phyloP scores from a whole-genome alignment of 2,329 filamentous ascomycete species.

The Eurotiales sp. region DNA sequence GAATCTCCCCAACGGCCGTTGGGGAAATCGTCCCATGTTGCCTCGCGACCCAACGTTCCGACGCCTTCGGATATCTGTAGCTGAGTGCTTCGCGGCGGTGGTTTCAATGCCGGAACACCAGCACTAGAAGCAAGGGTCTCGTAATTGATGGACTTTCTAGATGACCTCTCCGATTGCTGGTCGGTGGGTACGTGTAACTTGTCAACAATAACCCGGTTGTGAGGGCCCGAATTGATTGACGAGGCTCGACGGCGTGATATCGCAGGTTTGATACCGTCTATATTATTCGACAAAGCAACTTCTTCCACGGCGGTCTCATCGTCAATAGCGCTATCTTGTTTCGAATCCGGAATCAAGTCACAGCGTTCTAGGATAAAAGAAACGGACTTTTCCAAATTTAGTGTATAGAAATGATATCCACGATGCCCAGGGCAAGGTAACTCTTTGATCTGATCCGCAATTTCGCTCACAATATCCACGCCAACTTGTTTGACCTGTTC shows the following conservation, averaged over 20 bases:
- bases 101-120: constrained; percentile 60
- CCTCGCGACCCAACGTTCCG: constrained; percentile 82
- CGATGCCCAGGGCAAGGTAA: constrained; percentile 58
- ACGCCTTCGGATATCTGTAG: constrained; percentile 93
- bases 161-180: constrained; percentile 28
- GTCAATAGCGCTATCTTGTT: constrained; percentile 40
- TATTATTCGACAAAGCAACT: constrained; percentile 23
- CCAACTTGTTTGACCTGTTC: constrained; percentile 47
- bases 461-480: constrained; percentile 69
- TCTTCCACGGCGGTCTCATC: constrained; percentile 43
- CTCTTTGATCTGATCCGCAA: constrained; percentile 72
- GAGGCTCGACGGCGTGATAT: constrained; percentile 60
- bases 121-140: constrained; percentile 76
- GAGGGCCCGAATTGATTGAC: constrained; percentile 76
- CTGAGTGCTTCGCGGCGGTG: constrained; percentile 78
- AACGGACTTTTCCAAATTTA: constrained; percentile 94
- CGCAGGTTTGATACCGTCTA: constrained; percentile 28
- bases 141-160: constrained; percentile 36
- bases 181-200: constrained; percentile 38
- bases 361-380: constrained; percentile 86
- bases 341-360: constrained; percentile 65
- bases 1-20: constrained; percentile 95
- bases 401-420: constrained; percentile 95
- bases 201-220: constrained; percentile 82
- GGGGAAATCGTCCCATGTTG: constrained; percentile 97